Base-by-base conservation (phyloP, 192 early-diverging fungal genomes). In the Gonapodya sp. region DNA sequence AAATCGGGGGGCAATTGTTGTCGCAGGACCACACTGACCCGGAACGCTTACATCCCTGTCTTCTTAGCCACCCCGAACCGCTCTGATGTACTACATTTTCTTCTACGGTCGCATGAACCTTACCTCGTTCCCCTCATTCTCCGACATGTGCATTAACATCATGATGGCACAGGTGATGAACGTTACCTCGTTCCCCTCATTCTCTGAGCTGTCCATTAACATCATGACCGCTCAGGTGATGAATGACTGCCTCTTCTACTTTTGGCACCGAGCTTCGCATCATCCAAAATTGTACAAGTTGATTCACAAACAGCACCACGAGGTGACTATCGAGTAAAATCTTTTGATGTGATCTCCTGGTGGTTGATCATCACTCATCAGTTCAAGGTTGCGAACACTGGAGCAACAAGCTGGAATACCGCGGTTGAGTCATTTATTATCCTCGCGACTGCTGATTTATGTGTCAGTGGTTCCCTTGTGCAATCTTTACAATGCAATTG, bases 171-270 rank as follows among this genome's bases (percentile, higher is more conserved):
- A n/a, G n/a, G n/a, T n/a, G n/a, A 77, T 77, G 75, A 34, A 77
- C 75, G 34, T 77, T 16, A 18, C 30, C 18, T 18, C 34, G 75
- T 77, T 18, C 30, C 75, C 75, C 75, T 31, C 16, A 33, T 77
- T 34, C 30, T 14, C 34, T 8, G 34, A 77, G 8, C 8, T 77
- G 75, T 18, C 8, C 75, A 16, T 77, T 8, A 34, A 77, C 75
- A 34, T 77, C 30, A 14, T 77, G 75, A 32, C 34, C 8, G 75
- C 18, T 8, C 34, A 32, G 8, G 75, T 77, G 8, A 14, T 77
- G 75, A 77, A 77, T 33, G 75, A 77, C 31, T 77, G 18, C 75
- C 31, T 77, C 18, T 77, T 77, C 75, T 77, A 77, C 75, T 77
- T 18, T 8, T 77, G 18, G 30, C 75, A 77, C 31, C 75, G 75